Percentiles rank a stretch among this genome's conserved stretches.
Conservation (phyloP, 2,329 filamentous ascomycete genomes). For the Chaetothyriales sp. region DNA sequence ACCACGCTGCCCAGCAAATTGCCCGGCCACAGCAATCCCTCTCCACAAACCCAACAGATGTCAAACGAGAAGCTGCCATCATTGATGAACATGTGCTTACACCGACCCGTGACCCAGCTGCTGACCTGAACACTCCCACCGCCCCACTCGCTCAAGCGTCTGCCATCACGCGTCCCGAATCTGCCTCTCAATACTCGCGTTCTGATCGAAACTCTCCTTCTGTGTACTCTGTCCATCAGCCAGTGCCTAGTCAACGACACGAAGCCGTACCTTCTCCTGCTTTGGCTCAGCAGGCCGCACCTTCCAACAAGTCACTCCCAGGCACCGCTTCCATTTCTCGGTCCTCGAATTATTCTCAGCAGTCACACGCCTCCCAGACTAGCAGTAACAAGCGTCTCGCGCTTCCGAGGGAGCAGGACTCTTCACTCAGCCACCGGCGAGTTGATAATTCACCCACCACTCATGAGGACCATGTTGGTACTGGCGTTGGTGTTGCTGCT, state of each 20-base stretch:
- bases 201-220: background rate
- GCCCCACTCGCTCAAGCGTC: background rate
- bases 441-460: constrained; percentile 1
- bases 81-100: background rate
- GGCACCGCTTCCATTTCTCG: background rate
- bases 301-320: background rate
- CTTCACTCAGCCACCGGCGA: background rate
- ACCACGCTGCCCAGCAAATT: background rate
- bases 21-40: background rate
- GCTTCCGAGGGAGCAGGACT: constrained; percentile 4
- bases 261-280: background rate
- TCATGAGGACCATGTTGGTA: constrained; percentile 5
- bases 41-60: background rate
- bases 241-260: background rate
- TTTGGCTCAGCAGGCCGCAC: background rate
- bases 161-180: background rate
- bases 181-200: background rate
- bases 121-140: background rate
- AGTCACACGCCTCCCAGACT: constrained; percentile 5
- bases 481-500: constrained; percentile 5
- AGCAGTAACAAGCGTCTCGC: constrained; percentile 6
- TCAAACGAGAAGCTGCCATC: background rate
- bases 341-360: background rate
- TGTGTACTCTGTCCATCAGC: background rate
- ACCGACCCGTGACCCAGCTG: background rate